Evolutionary conservation across 2,329 filamentous ascomycete species (phyloP).

Genomic region (Botryotinia narcissicola): DNA sequence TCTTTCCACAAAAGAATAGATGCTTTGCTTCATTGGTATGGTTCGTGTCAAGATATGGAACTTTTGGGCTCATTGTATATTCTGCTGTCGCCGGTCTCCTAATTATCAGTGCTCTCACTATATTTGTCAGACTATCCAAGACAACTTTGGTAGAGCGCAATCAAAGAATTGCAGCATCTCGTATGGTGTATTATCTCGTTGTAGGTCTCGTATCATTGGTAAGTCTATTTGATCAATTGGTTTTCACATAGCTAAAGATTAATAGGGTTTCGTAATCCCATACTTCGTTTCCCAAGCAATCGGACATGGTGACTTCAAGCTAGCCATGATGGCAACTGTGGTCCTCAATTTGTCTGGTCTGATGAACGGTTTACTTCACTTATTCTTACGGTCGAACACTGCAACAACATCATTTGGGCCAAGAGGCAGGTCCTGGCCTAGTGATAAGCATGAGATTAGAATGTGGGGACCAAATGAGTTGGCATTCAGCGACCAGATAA

Average conservation of each 20-base stretch:
- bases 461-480: conserved; percentile 46
- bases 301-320: conserved; percentile 44
- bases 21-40: conserved; percentile 69
- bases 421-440: conserved; percentile 46
- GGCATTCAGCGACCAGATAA: conserved; percentile 32
- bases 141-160: conserved; percentile 54
- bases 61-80: conserved; percentile 55
- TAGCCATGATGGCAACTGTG: conserved; percentile 63
- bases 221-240: conserved; percentile 37
- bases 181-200: conserved; percentile 65
- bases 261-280: conserved; percentile 57
- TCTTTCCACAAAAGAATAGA: conserved; percentile 53
- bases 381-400: conserved; percentile 64
- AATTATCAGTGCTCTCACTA: conserved; percentile 49
- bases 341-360: conserved; percentile 65
- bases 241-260: conserved; percentile 34
- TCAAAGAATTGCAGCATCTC: conserved; percentile 62
- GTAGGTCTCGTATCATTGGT: conserved; percentile 58
- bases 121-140: conserved; percentile 57
- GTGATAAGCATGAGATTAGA: conserved; percentile 49
- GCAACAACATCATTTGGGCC: conserved; percentile 53
- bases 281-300: conserved; percentile 61
- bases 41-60: conserved; percentile 62
- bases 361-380: conserved; percentile 61
- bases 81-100: conserved; percentile 51